These are phyloP conservation scores for Saksenaea oblongispora DNA, from an alignment of 371 early-diverging fungal genomes.

Conservation along the genomic window DNA sequence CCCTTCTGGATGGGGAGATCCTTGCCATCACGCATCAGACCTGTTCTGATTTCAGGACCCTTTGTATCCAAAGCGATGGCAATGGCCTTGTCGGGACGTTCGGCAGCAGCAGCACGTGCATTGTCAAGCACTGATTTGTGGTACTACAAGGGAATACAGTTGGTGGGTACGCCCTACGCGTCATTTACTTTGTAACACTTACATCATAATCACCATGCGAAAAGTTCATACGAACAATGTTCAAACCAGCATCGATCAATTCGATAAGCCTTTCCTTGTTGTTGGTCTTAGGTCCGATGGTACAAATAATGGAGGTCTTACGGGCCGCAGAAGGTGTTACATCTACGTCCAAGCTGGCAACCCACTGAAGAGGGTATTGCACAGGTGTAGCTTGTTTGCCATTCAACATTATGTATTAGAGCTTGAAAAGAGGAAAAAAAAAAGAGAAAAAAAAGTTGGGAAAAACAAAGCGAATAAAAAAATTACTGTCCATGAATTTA, in stretches of 20 bases:
- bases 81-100: constrained; percentile 38
- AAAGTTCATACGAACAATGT: constrained; percentile 93
- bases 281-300: constrained; percentile 82
- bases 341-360: constrained; percentile 67
- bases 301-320: constrained; percentile 86
- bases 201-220: constrained; percentile 87
- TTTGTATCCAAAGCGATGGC: constrained; percentile 90
- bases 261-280: constrained; percentile 76
- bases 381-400: constrained; percentile 12
- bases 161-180: background rate
- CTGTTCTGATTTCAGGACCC: constrained; percentile 86
- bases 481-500: background rate
- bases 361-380: constrained; percentile 65
- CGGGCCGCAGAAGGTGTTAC: constrained; percentile 62
- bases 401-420: constrained; percentile 2
- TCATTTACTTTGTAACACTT: constrained; percentile 4
- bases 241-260: constrained; percentile 91
- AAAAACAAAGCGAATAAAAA: constrained; percentile 7
- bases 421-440: background rate
- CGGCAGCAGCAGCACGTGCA: constrained; percentile 63
- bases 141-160: constrained; percentile 44
- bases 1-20: constrained; percentile 56
- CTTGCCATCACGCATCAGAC: constrained; percentile 61
- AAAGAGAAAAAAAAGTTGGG: background rate
- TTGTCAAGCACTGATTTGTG: constrained; percentile 82